Conservation (phyloP, 768 basidiomycete species). For the Pleurotus cornucopiae region DNA sequence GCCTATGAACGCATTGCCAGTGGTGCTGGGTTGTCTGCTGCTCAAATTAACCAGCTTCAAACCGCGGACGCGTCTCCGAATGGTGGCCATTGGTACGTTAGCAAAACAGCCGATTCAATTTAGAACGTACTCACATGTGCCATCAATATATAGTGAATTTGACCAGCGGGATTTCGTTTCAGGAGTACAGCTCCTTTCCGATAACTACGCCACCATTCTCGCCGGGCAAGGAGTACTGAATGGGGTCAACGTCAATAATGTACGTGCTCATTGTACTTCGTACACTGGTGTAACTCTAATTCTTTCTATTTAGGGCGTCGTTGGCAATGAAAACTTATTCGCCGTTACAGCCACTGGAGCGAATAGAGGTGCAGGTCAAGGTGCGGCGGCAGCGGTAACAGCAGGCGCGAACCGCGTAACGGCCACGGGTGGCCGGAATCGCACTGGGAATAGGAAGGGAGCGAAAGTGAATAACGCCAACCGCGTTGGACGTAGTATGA, state of each 20-base stretch:
- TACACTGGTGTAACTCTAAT: not conserved
- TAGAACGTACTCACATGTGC: too few relatives aligned
- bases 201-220: constrained; percentile 19
- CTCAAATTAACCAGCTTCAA: constrained; percentile 16
- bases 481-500: too few relatives aligned
- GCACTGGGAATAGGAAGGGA: too few relatives aligned
- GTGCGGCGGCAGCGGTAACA: too few relatives aligned
- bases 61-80: constrained; percentile 21
- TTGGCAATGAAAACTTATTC: constrained; percentile 19
- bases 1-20: constrained; percentile 20
- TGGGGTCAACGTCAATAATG: constrained; percentile 17
- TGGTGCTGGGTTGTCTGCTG: constrained; percentile 12
- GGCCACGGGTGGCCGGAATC: too few relatives aligned
- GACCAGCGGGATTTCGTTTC: constrained; percentile 22
- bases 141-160: constrained; percentile 17
- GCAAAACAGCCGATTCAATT: not conserved
- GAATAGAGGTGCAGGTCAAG: not conserved
- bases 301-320: constrained; percentile 13
- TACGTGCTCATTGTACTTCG: constrained; percentile 5
- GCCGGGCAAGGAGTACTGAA: constrained; percentile 13
- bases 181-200: constrained; percentile 21
- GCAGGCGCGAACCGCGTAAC: too few relatives aligned
- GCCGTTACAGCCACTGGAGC: constrained; percentile 7
- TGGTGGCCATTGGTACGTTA: constrained; percentile 21
- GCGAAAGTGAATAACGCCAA: too few relatives aligned